These are phyloP conservation scores for Talaromyces nanjingensis DNA, from an alignment of 495 filamentous ascomycete species.

Conservation along the genomic window DNA sequence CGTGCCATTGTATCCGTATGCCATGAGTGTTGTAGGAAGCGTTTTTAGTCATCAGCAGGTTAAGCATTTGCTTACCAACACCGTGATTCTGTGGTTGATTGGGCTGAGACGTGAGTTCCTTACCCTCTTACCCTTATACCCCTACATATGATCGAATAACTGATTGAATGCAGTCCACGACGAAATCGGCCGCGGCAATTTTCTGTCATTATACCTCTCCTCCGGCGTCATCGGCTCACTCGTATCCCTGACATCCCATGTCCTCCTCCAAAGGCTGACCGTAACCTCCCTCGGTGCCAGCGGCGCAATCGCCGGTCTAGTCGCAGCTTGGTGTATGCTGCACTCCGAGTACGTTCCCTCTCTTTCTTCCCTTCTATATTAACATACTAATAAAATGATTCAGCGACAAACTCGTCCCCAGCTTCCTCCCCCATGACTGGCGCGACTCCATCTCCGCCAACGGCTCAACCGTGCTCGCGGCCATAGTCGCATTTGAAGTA, in stretches of 20 bases:
- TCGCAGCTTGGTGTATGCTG: conserved; percentile 62
- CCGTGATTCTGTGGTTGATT: conserved; percentile 53
- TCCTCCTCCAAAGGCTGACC: conserved; percentile 43
- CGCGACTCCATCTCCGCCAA: conserved; percentile 26
- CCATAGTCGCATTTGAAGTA: conserved; percentile 32
- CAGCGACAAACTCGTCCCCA: conserved; percentile 36
- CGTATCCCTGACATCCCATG: conserved; percentile 50
- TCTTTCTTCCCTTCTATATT: not conserved
- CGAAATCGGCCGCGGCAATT: conserved; percentile 77
- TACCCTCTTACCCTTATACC: not conserved
- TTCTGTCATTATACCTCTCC: conserved; percentile 70
- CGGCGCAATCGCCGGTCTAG: conserved; percentile 60
- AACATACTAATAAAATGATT: not conserved
- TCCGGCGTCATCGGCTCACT: conserved; percentile 62
- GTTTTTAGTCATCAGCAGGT: conserved; percentile 72
- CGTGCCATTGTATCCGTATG: conserved; percentile 59
- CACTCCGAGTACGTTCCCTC: conserved; percentile 42
- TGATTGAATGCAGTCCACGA: conserved; percentile 58
- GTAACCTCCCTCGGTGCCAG: conserved; percentile 64
- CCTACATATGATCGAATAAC: not conserved
- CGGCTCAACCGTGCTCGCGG: conserved; percentile 29
- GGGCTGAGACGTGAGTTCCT: conserved; percentile 45
- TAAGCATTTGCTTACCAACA: conserved; percentile 64
- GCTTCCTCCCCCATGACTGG: conserved; percentile 35
- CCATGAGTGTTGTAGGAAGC: conserved; percentile 58